Evolutionary conservation across 495 filamentous ascomycete species (phyloP), one percentile per base, ranked within the genome.

Genomic region (Bathelium albidoporum): DNA sequence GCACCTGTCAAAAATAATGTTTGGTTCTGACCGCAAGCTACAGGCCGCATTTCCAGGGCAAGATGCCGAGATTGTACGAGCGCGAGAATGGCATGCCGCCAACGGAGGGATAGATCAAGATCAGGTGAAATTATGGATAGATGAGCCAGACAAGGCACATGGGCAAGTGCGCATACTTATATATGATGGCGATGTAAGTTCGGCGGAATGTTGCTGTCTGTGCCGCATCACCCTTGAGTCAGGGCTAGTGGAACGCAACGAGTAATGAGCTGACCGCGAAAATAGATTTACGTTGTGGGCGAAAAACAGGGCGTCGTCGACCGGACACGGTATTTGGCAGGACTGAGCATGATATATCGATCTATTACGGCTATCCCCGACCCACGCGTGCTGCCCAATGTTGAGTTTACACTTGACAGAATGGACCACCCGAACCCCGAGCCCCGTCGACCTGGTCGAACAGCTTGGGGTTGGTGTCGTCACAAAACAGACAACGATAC

Each of bases 331-430:
- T 55, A 55, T 24, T 20, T 55, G 20, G 49, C 49, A 28, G 49
- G 49, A 12, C 24, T 55, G 49, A 29, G 49, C 9, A 55, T 55
- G 49, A 55, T 55, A 4, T 55, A 55, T 55, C 49, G 49, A 55
- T 12, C 49, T 9, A 55, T 55, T 24, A 55, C 49, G 20, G 49
- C 49, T 24, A 29, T 55, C 26, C 49, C 49, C 20, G 49, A 55
- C 24, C 49, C 49, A 24, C 49, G 49, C 22, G 24, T 55, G 0
- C 70, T 83, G 29, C 86, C 83, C 1, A 81, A 89, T 67, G 83
- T 87, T 59, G 81, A 86, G 72, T 87, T 91, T 70, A 66, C 77
- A 14, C 77, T 86, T 67, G 74, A 72, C 28, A 72, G 81, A 3
- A 79, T 82, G 64, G 83, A 87, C 64, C 76, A 79, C 53, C 49